Evolutionary conservation across 2,329 filamentous ascomycete genomes (phyloP), one percentile per base, ranked within the genome.

Genomic region (Apiospora rasikravindrae): DNA sequence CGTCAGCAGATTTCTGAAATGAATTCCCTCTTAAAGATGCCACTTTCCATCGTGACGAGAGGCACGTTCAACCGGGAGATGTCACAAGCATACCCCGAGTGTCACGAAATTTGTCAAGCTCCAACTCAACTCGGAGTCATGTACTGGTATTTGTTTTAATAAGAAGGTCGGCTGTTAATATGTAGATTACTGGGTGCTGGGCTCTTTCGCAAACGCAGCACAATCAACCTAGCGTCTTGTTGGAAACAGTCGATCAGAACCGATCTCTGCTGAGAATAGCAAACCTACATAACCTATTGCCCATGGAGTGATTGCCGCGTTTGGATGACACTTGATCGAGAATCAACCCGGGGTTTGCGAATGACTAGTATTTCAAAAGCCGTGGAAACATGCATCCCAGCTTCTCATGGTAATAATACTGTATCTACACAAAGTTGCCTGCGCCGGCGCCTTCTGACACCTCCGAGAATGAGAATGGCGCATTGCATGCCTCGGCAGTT

Each of bases 291-390:
- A n/a, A 8, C 45, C 45, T 49, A 51, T 51, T 24, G n/a, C 49
- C n/a, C n/a, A 51, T 64, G 33, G 19, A 14, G 19, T 64, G 33
- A 64, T 40, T n/a, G 6, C 57, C 40, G 57, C 57, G 57, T 64
- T 37, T 64, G 19, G 57, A 40, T 64, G 33, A 64, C 57, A 64
- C 57, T 14, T 64, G n/a, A 64, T 64, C 57, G 57, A 64, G 57
- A 64, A 24, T n/a, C 33, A 24, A 64, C 33, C 33, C 4, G 33
- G 33, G 33, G 53, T 4, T 19, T 64, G 57, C 57, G 40, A 64
- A 64, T 64, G 57, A 64, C 57, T 64, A 64, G 33, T 22, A 64
- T n/a, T 24, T 40, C 57, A 40, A 29, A 64, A 33, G 57, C 22
- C 10, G 57, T 6, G 57, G 57, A 6, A 64, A 22, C 33, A 40